Evolutionary conservation across 805 yeast species (phyloP).

Genomic region (Yarrowia osloensis): DNA sequence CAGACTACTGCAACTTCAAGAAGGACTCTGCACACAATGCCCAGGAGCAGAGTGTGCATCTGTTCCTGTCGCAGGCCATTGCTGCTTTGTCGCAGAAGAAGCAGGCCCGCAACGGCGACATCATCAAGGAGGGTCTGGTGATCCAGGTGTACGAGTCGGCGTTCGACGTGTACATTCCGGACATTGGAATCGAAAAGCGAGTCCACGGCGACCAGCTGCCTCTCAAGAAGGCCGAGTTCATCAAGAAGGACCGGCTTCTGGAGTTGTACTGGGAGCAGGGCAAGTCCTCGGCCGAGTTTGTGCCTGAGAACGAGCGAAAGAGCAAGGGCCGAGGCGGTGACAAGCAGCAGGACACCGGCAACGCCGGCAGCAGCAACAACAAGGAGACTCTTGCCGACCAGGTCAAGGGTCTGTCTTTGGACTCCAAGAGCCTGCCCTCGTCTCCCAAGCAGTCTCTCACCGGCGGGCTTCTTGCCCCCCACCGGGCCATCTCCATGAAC

Average conservation of each 20-base stretch:
- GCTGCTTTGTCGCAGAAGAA: conserved; percentile 56
- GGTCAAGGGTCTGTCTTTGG: conserved; percentile 25
- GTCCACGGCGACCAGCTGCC: conserved; percentile 98
- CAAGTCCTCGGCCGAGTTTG: conserved; percentile 85
- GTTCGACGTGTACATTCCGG: conserved; percentile 89
- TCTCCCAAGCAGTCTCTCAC: conserved; percentile 36
- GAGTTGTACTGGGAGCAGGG: conserved; percentile 92
- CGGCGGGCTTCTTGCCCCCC: conserved; percentile 34
- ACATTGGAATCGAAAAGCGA: conserved; percentile 90
- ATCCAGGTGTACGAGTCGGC: conserved; percentile 94
- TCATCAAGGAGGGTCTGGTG: conserved; percentile 82
- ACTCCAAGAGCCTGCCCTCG: conserved; percentile 42
- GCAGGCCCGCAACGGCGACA: conserved; percentile 51
- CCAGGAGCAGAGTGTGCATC: conserved; percentile 92
- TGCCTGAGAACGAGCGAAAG: conserved; percentile 66
- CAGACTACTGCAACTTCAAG: conserved; percentile 93
- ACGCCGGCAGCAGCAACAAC: neutral
- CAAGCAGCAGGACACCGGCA: neutral
- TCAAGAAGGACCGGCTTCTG: conserved; percentile 61
- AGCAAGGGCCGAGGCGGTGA: conserved; percentile 8
- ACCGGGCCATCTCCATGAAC: conserved; percentile 38
- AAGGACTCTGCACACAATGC: conserved; percentile 92
- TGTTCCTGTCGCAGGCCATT: conserved; percentile 78
- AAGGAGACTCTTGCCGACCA: conserved; percentile 13
- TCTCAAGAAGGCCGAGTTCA: conserved; percentile 87